Evolutionary conservation across 306 rosid genomes (phyloP).

Genomic region (Astragalus glycyphyllos): DNA sequence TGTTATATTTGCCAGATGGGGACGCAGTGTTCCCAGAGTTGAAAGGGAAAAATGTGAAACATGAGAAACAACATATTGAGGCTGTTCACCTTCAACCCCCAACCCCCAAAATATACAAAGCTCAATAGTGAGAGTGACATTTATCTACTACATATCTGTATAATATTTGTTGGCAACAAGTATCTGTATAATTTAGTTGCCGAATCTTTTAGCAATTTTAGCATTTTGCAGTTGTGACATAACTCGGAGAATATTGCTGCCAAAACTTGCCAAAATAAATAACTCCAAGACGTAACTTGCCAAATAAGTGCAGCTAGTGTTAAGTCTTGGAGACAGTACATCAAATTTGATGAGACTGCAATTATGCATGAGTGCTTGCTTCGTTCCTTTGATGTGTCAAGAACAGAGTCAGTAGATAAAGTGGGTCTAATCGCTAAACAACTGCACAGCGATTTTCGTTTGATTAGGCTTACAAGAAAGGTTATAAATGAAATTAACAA

Average conservation of each 20-base stretch:
- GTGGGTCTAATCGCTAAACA: too few relatives aligned
- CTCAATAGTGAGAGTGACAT: neutral
- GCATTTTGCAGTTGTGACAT: neutral
- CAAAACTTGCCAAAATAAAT: too few relatives aligned
- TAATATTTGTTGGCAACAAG: neutral
- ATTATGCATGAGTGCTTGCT: too few relatives aligned
- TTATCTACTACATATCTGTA: neutral
- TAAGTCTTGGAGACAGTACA: too few relatives aligned
- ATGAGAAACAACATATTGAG: conserved; percentile 28
- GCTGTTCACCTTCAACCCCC: conserved; percentile 9
- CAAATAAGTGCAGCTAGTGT: too few relatives aligned
- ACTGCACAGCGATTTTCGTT: too few relatives aligned
- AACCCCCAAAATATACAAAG: neutral
- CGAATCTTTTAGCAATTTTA: neutral
- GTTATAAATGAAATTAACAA: too few relatives aligned
- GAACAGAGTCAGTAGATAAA: too few relatives aligned
- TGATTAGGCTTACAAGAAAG: too few relatives aligned
- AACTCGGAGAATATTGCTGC: neutral
- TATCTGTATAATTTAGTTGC: neutral
- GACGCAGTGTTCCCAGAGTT: conserved; percentile 7
- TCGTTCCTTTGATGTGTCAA: too few relatives aligned
- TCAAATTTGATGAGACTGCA: too few relatives aligned
- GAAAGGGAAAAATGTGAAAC: neutral
- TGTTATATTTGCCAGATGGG: conserved; percentile 15
- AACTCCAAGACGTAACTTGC: too few relatives aligned